These are phyloP conservation scores for Cerioporus squamosus DNA, from an alignment of 1,284 basidiomycete species.

Conservation along the genomic window DNA sequence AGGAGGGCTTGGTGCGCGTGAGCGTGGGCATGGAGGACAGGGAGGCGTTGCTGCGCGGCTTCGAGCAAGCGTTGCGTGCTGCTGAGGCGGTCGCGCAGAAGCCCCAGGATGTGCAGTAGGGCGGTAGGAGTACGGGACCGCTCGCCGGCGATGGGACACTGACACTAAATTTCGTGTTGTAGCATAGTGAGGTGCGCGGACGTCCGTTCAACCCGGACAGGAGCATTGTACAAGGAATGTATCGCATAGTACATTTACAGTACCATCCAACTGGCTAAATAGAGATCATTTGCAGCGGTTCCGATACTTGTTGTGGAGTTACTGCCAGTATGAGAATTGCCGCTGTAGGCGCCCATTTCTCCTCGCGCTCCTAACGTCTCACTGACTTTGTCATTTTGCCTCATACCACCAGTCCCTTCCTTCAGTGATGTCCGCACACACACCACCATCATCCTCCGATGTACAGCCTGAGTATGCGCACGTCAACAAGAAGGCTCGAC, in stretches of 20 bases:
- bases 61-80: slow-evolving; percentile 69
- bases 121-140: not conserved
- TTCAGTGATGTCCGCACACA: no score
- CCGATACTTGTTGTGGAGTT: no score
- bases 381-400: no score
- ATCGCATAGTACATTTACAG: slow-evolving; percentile 15
- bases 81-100: slow-evolving; percentile 51
- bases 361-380: no score
- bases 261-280: slow-evolving; percentile 19
- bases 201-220: slow-evolving; percentile 6
- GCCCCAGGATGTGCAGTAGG: not conserved
- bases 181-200: not conserved
- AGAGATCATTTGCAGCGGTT: no score
- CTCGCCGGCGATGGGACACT: not conserved
- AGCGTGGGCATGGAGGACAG: slow-evolving; percentile 90
- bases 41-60: slow-evolving; percentile 62
- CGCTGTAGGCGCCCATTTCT: no score
- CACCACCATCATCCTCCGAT: no score
- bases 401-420: no score
- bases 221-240: not conserved
- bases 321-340: no score
- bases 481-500: no score
- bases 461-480: no score
- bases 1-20: slow-evolving; percentile 83
- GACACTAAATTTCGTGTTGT: not conserved